Conservation (phyloP, 441 rosid species). For the Melastoma candidum region DNA sequence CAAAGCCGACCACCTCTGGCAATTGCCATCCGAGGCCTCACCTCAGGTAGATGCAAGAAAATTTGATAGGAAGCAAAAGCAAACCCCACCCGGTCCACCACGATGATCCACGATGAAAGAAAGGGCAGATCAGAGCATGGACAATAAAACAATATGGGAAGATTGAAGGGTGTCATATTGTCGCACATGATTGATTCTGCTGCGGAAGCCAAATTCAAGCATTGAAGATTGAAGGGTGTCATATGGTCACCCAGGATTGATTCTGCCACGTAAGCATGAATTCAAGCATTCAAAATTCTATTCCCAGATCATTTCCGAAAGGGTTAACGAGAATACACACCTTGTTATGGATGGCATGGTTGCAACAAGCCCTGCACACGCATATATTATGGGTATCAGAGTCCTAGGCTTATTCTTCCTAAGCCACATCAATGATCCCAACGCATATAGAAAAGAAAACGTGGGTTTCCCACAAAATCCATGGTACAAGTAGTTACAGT, state of each 20-base stretch:
- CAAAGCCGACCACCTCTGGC: constrained; percentile 75
- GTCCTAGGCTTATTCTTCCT: constrained; percentile 88
- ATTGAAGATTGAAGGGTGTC: no score
- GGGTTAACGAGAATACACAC: constrained; percentile 16
- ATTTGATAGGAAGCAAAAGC: constrained; percentile 6
- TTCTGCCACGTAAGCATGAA: background rate
- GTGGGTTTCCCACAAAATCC: constrained; percentile 1
- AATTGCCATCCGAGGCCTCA: constrained; percentile 86
- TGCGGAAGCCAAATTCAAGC: no score
- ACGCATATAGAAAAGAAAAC: constrained; percentile 25
- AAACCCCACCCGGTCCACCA: background rate
- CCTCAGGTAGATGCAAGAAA: constrained; percentile 54
- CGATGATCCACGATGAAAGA: background rate
- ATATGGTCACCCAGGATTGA: background rate
- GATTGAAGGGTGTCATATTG: no score
- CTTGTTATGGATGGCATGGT: constrained; percentile 93
- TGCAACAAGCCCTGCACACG: constrained; percentile 77
- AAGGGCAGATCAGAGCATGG: background rate
- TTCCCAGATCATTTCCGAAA: background rate
- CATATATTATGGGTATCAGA: constrained; percentile 72
- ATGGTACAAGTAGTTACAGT: background rate
- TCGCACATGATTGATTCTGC: no score
- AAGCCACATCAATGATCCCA: constrained; percentile 95
- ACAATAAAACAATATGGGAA: background rate
- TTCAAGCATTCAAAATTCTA: background rate